phyloP scores from a whole-genome alignment of 2,329 filamentous ascomycete genomes.

The Diaporthe helianthi region DNA sequence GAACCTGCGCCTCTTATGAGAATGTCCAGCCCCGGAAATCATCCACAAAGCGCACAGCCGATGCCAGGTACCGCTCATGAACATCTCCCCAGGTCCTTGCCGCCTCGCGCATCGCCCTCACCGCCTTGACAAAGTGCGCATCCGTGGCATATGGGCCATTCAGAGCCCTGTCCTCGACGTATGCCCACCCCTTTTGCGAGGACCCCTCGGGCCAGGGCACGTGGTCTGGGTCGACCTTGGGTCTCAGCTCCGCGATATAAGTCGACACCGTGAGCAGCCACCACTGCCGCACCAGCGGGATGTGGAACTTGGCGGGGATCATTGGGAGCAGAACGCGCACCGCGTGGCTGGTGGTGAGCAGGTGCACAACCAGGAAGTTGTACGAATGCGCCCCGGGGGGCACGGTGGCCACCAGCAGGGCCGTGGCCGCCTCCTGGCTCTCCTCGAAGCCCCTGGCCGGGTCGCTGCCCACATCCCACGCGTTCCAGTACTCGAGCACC shows the following conservation, averaged over 20 bases:
- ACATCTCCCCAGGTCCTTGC: slow-evolving; percentile 77
- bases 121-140: slow-evolving; percentile 82
- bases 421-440: slow-evolving; percentile 68
- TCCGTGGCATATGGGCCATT: slow-evolving; percentile 73
- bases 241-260: slow-evolving; percentile 79
- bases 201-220: slow-evolving; percentile 62
- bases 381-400: slow-evolving; percentile 67
- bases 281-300: slow-evolving; percentile 82
- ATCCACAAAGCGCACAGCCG: slow-evolving; percentile 75
- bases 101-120: slow-evolving; percentile 78
- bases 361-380: slow-evolving; percentile 83
- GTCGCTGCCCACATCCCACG: slow-evolving; percentile 73
- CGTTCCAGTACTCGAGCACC: slow-evolving; percentile 89
- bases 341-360: slow-evolving; percentile 87
- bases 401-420: slow-evolving; percentile 68
- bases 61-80: slow-evolving; percentile 68
- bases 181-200: slow-evolving; percentile 76
- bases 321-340: slow-evolving; percentile 84
- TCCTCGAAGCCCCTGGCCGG: slow-evolving; percentile 77
- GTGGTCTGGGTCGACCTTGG: slow-evolving; percentile 71
- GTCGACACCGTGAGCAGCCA: slow-evolving; percentile 82
- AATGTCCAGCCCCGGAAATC: slow-evolving; percentile 74
- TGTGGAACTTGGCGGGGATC: slow-evolving; percentile 75
- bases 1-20: slow-evolving; percentile 35
- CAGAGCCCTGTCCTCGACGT: slow-evolving; percentile 75